Conservation (phyloP, 208 protist species). For the Crithidia fasciculata region DNA sequence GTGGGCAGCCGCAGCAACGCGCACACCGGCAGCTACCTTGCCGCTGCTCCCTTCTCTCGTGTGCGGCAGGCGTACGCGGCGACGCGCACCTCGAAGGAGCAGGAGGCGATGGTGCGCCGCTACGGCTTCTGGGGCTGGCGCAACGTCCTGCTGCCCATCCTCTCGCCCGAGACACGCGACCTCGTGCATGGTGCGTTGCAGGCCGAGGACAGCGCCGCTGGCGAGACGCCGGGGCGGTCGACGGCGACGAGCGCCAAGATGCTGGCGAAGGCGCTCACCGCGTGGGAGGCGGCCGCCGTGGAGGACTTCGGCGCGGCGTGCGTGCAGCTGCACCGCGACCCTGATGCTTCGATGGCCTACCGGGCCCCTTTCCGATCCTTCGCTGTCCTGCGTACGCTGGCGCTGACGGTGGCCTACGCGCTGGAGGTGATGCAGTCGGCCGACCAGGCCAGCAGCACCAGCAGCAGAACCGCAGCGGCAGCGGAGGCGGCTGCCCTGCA, state of each 20-base stretch:
- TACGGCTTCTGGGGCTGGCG: conserved; percentile 33
- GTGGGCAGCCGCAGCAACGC: conserved; percentile 7
- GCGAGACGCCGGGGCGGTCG: background rate
- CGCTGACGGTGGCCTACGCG: conserved; percentile 22
- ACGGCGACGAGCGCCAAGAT: conserved; percentile 10
- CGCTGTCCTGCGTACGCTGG: conserved; percentile 19
- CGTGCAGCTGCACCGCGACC: conserved; percentile 20
- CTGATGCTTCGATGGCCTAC: conserved; percentile 15
- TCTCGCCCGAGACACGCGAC: conserved; percentile 10
- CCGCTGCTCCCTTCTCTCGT: conserved; percentile 10
- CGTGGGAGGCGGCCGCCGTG: conserved; percentile 95
- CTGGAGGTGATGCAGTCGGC: conserved; percentile 22
- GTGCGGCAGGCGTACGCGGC: conserved; percentile 19
- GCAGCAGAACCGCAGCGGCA: background rate
- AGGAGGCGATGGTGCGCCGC: conserved; percentile 18
- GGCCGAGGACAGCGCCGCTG: background rate
- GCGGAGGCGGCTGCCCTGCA: conserved; percentile 93
- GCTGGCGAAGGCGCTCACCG: conserved; percentile 6
- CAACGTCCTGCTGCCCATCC: conserved; percentile 22
- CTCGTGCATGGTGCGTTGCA: conserved; percentile 13
- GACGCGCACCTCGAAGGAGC: conserved; percentile 14
- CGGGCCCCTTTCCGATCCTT: conserved; percentile 9
- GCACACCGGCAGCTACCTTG: conserved; percentile 17
- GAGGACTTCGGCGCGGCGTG: conserved; percentile 17
- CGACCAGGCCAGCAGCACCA: background rate